Evolutionary conservation across 139 green algal species (phyloP), one percentile per base, ranked within the genome.

Genomic region (Micromonas pusilla): DNA sequence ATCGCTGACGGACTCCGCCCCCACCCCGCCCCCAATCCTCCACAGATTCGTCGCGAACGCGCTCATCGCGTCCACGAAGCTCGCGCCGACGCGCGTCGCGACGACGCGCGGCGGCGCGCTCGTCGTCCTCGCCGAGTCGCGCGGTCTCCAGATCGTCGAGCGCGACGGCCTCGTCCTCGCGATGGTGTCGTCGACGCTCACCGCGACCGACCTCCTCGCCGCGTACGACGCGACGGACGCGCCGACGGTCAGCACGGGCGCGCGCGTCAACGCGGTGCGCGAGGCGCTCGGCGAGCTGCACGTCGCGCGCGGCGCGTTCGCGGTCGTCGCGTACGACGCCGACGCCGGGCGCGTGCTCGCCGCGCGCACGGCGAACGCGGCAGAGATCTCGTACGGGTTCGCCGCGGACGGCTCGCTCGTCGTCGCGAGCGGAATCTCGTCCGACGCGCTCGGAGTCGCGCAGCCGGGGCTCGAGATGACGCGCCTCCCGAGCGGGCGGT

Each of bases 381-480:
- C 65, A 26, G 3, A 13, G n/a, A 13, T 72, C 26, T 26, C 26
- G 3, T 72, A 72, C 65, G 65, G 65, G n/a, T 33, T 52, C 65
- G 30, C 32, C 65, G 65, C n/a, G 2, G 28, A 72, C 65, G 65
- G 65, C 26, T 21, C 65, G 65, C 13, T 72, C 4, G 65, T 72
- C n/a, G 28, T 26, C 4, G 36, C 2, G 3, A 26, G 2, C 2
- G 45, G 45, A 23, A 9, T 57, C 45, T 23, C 45, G 9, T 9
- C 45, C 45, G 9, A 57, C 9, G 45, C 45, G 9, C 9, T 57
- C 9, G 65, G 28, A 25, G 28, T 26, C 65, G 65, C 20, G 13
- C 16, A 68, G 16, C 9, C 9, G 4, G 13, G 30, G 30, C 23
- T 63, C 37, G 68, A 75, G 1, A 21, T 62, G 0, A 30, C 36